These are phyloP conservation scores for Pseudopyrenochaeta lycopersici DNA, from an alignment of 2,329 filamentous ascomycete genomes.

Conservation along the genomic window DNA sequence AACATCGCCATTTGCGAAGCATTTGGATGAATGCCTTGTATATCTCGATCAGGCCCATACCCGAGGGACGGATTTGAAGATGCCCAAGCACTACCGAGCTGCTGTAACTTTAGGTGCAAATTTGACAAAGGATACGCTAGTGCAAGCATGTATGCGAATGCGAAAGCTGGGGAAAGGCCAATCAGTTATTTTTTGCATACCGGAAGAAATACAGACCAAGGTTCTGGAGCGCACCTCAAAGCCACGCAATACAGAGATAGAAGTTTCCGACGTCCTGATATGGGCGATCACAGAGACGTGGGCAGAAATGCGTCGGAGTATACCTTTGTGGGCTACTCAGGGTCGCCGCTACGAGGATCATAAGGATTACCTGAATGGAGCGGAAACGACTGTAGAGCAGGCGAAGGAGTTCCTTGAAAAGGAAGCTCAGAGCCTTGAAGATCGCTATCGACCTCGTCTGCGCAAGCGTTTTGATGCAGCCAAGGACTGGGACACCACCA, in stretches of 20 bases:
- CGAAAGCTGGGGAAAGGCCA: conserved; percentile 72
- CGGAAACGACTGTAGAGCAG: conserved; percentile 19
- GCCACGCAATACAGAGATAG: conserved; percentile 41
- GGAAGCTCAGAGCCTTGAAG: conserved; percentile 61
- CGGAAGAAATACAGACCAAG: conserved; percentile 65
- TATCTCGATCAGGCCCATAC: conserved; percentile 77
- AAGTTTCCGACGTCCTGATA: conserved; percentile 63
- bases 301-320: conserved; percentile 55
- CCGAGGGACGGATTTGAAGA: conserved; percentile 70
- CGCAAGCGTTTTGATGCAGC: conserved; percentile 5
- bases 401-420: conserved; percentile 61
- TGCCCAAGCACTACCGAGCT: conserved; percentile 67
- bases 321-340: conserved; percentile 69
- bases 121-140: conserved; percentile 72
- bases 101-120: conserved; percentile 72
- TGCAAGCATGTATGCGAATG: conserved; percentile 75
- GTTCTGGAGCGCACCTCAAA: conserved; percentile 49
- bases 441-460: conserved; percentile 58
- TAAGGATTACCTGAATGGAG: conserved; percentile 44
- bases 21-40: conserved; percentile 67
- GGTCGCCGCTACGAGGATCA: conserved; percentile 61
- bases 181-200: conserved; percentile 68
- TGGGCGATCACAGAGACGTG: conserved; percentile 69
- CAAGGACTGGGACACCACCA: conserved; percentile 11
- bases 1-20: conserved; percentile 64